A percentile compares a stretch with the other conserved stretches of the same genome.
These are phyloP conservation scores for Solanum hybrid DNA, from an alignment of 305 asterid genomes.

Conservation along the genomic window DNA sequence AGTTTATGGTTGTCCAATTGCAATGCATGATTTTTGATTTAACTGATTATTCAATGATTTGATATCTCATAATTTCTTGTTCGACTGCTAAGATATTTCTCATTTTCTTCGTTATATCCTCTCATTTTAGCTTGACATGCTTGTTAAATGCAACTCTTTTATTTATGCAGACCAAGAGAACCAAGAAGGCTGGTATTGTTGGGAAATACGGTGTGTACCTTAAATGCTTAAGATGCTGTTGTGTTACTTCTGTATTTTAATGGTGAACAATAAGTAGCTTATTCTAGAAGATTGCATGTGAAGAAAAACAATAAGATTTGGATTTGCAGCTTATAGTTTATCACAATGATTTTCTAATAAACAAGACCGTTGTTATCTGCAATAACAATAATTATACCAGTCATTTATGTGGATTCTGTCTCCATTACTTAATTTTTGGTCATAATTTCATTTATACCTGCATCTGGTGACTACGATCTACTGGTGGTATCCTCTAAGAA, in stretches of 20 bases:
- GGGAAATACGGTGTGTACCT: conserved; percentile 34
- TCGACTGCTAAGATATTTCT: neutral
- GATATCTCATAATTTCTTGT: neutral
- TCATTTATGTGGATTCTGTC: neutral
- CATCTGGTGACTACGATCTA: neutral
- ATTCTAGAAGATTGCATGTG: neutral
- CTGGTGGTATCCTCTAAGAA: neutral
- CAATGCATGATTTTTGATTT: neutral
- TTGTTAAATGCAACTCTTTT: neutral
- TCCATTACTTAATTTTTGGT: neutral
- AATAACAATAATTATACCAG: neutral
- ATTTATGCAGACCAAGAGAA: conserved; percentile 34
- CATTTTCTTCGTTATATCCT: neutral
- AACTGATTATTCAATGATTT: neutral
- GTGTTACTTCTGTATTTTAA: neutral
- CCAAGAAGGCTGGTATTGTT: conserved; percentile 44
- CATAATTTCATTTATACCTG: neutral
- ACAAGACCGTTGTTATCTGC: neutral
- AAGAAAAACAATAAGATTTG: neutral
- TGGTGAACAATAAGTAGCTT: neutral
- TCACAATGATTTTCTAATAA: neutral
- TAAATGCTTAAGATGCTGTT: neutral
- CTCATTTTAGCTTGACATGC: neutral
- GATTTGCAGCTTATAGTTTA: neutral
- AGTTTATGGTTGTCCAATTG: neutral